phyloP scores from a whole-genome alignment of 2,329 filamentous ascomycete genomes.

The Chrysosporium queenslandicum region DNA sequence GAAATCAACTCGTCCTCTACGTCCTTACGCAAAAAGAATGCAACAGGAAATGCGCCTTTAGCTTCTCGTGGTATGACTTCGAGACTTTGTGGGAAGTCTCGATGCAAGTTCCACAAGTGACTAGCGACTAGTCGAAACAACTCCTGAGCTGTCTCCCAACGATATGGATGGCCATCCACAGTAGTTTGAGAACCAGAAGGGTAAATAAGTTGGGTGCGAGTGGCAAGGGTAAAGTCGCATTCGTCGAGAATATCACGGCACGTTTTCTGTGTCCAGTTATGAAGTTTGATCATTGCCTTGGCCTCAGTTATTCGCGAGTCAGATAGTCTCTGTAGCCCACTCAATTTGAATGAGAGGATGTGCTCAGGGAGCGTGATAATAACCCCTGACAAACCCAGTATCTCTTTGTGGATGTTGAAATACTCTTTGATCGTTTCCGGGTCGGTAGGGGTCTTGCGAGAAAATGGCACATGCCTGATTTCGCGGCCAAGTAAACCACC shows the following conservation, averaged over 20 bases:
- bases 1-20: slow-evolving; percentile 39
- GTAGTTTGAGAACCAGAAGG: slow-evolving; percentile 46
- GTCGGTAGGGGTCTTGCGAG: slow-evolving; percentile 35
- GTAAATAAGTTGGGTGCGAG: slow-evolving; percentile 53
- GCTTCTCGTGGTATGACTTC: slow-evolving; percentile 37
- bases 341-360: slow-evolving; percentile 54
- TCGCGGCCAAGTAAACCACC: slow-evolving; percentile 47
- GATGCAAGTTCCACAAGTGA: slow-evolving; percentile 28
- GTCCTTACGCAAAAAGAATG: slow-evolving; percentile 46
- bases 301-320: slow-evolving; percentile 39
- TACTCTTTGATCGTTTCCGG: slow-evolving; percentile 26
- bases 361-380: slow-evolving; percentile 55
- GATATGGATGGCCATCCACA: slow-evolving; percentile 44
- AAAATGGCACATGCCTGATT: slow-evolving; percentile 51
- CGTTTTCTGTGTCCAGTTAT: slow-evolving; percentile 41
- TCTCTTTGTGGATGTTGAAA: slow-evolving; percentile 30
- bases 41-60: slow-evolving; percentile 43
- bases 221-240: slow-evolving; percentile 53
- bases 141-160: slow-evolving; percentile 49
- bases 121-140: slow-evolving; percentile 40
- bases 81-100: slow-evolving; percentile 38
- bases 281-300: slow-evolving; percentile 41
- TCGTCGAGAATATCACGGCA: slow-evolving; percentile 54
- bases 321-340: slow-evolving; percentile 48
- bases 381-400: slow-evolving; percentile 34